These are phyloP conservation scores for Gremmenia infestans DNA, from an alignment of 2,329 filamentous ascomycete genomes.

Conservation along the genomic window DNA sequence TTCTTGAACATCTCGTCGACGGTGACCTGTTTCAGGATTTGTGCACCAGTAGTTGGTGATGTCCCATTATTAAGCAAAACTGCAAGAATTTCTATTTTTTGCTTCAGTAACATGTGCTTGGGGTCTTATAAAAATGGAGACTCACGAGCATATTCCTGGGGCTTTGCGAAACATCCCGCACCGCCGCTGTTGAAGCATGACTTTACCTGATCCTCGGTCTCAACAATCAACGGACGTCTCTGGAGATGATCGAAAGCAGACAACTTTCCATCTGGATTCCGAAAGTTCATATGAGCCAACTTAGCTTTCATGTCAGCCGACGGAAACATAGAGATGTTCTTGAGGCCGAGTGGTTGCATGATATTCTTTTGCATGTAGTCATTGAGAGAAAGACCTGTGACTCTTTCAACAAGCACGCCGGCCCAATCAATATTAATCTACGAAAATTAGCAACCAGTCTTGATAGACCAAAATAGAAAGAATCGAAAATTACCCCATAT, in stretches of 20 bases:
- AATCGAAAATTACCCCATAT: conserved; percentile 43
- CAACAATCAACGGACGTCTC: conserved; percentile 8
- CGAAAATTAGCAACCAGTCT: conserved; percentile 16
- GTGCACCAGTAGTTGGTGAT: conserved; percentile 48
- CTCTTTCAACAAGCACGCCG: conserved; percentile 44
- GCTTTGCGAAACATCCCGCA: conserved; percentile 54
- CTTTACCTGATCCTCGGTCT: conserved; percentile 1
- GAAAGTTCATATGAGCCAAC: conserved; percentile 50
- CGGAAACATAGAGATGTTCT: conserved; percentile 21
- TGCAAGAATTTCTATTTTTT: conserved; percentile 44
- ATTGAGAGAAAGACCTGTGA: conserved; percentile 39
- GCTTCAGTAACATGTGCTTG: neutral
- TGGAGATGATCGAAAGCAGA: conserved; percentile 14
- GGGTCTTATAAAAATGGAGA: neutral
- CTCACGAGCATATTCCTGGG: conserved; percentile 50
- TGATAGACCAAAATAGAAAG: conserved; percentile 3
- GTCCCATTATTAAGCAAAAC: conserved; percentile 60
- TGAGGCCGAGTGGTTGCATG: conserved; percentile 38
- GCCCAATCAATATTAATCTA: conserved; percentile 52
- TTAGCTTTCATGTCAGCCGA: conserved; percentile 47
- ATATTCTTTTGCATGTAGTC: conserved; percentile 46
- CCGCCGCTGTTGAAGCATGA: conserved; percentile 52
- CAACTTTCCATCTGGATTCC: conserved; percentile 40
- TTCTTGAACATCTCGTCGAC: conserved; percentile 62
- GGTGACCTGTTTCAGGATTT: conserved; percentile 51